Evolutionary conservation across 495 filamentous ascomycete genomes (phyloP), one percentile per base, ranked within the genome.

Genomic region (Trichoderma asperelloides): DNA sequence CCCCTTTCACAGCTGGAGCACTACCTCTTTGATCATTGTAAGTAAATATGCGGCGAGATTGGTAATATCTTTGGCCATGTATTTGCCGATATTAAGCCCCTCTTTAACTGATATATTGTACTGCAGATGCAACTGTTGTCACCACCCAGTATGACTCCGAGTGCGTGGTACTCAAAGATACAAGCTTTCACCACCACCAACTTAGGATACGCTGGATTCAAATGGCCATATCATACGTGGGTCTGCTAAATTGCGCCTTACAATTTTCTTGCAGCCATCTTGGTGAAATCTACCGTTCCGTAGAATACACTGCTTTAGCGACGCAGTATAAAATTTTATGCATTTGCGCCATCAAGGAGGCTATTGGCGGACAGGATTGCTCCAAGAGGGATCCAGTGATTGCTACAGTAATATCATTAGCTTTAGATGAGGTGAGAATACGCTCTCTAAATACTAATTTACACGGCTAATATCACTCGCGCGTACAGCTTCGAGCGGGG

Each of bases 61-160:
- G 5, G 9, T 25, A 25, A 11, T 21, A 1, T n/a, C 4, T 55
- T 25, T 11, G 6, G 8, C 2, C 0, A 55, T 11, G 1, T n/a
- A 55, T 21, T 55, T 2, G 16, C 49, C 9, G 49, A 3, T 37
- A 33, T 37, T 8, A 37, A 37, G 33, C 2, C 2, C 9, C 9
- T 37, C 16, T 5, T 25, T 45, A 18, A n/a, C 16, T 55, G 49
- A 25, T 55, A 1, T n/a, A 23, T 4, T 18, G 18, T 7, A 4
- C n/a, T 23, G 8, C 49, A 55, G 49, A 47, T 25, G 60, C 16
- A 12, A 63, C 65, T 15, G 28, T 69, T 69, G 71, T 40, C 57
- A 43, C 64, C 47, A 13, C 23, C 65, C 63, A 51, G 33, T 37
- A 49, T 69, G 64, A 55, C 12, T 63, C 60, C 27, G 1, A 63